Base-by-base conservation (phyloP, 2,329 filamentous ascomycete genomes). In the Trichoderma brevicompactum region DNA sequence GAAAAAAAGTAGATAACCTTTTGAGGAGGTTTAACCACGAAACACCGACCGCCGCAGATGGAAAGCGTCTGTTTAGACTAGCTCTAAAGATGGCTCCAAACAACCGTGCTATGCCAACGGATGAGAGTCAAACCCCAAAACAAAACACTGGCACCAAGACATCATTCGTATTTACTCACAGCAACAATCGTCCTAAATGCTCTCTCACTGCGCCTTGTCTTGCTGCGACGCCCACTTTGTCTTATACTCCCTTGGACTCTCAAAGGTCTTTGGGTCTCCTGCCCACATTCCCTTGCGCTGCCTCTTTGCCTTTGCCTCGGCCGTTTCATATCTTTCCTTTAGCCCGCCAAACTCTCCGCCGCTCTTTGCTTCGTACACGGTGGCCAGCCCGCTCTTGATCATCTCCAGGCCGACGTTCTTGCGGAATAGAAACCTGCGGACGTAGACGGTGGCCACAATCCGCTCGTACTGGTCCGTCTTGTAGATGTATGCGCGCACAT, bases 221-320 rank as follows among this genome's bases (percentile, higher is more conserved):
- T 56, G 62, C 62, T 64, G 62, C 52, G 61, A 49, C 44, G 73
- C 73, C 73, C 74, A 75, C 58, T 72, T 76, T 32, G 76, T 89
- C 82, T 99, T 99, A 79, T 92, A 99, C 67, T 92, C 89, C 70
- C 93, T 86, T 8, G 95, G 95, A 75, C 89, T 96, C 81, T 97
- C 94, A 74, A 89, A 89, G 66, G 82, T 78, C 69, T 82, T 82
- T 73, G 80, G 80, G 67, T 86, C 85, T 38, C 85, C 83, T 54
- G 85, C 82, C 95, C 95, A 98, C 80, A 98, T 86, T 0, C 92
- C 92, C 70, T 80, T 81, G 68, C 85, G 85, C 73, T 83, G 85
- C 68, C 74, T 79, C 79, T 87, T 92, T 3, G 92, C 91, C 75
- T 81, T 81, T 53, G 81, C 83, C 78, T 94, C 89, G 6, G 88